Evolutionary conservation across 805 yeast species (phyloP).

Genomic region (Sporopachydermia quercuum): DNA sequence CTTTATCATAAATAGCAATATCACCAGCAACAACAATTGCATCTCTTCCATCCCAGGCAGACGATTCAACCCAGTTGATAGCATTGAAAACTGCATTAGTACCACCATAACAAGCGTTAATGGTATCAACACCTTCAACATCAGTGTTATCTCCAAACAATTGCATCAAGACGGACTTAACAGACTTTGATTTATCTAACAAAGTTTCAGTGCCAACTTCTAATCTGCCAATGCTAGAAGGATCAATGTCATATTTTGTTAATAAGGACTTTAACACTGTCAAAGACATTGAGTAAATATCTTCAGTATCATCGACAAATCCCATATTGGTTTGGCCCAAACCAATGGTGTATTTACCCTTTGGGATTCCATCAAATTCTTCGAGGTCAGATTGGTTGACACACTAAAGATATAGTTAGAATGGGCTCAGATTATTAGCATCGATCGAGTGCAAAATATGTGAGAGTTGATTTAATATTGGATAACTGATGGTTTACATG

Average conservation of each 20-base stretch:
- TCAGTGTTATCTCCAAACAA: conserved; percentile 79
- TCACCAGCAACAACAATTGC: conserved; percentile 97
- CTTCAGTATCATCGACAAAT: conserved; percentile 89
- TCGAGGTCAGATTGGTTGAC: conserved; percentile 88
- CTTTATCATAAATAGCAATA: conserved; percentile 92
- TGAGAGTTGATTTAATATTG: too few relatives aligned
- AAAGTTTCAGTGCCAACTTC: conserved; percentile 98
- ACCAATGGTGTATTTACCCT: conserved; percentile 97
- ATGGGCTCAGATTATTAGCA: too few relatives aligned
- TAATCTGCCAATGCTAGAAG: conserved; percentile 72
- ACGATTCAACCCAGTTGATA: conserved; percentile 89
- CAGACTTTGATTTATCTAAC: conserved; percentile 92
- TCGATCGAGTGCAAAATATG: not conserved
- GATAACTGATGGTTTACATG: too few relatives aligned
- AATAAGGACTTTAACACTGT: conserved; percentile 74
- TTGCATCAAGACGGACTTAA: conserved; percentile 91
- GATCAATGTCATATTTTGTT: conserved; percentile 71
- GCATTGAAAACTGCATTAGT: conserved; percentile 90
- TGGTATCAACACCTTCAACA: conserved; percentile 89
- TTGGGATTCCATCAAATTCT: conserved; percentile 66
- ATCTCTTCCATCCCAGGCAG: conserved; percentile 96
- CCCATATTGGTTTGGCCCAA: conserved; percentile 98
- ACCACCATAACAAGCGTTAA: conserved; percentile 98
- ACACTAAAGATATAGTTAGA: conserved; percentile 19
- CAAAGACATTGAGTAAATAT: conserved; percentile 84